Evolutionary conservation across 73 alveolate genomes (phyloP), one percentile per base, ranked within the genome.

Genomic region (Halteria grandinella): DNA sequence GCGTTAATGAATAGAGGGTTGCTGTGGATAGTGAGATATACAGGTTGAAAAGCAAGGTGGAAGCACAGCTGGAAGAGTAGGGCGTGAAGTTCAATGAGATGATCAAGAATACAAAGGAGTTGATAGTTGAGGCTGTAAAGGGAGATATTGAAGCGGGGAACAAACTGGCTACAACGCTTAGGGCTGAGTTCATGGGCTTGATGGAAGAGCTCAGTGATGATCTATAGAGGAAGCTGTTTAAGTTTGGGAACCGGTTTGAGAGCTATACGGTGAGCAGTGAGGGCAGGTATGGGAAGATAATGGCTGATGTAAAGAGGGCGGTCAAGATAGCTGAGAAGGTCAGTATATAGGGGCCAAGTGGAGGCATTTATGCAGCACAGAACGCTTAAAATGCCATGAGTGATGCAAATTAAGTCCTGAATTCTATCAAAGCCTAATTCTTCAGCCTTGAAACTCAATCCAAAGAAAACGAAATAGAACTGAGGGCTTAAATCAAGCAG

Each of bases 121-220:
- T 60, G 7, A 60, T 60, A 21, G 43, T 60, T 8, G 10, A 34
- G n/a, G 77, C 37, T 21, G 77, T 60, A 3, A 12, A 60, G 43
- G 43, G 27, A 23, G 77, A 60, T 60, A 60, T 60, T 36, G 77
- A 60, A 21, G 77, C 77, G 8, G 77, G 77, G 24, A 4, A 60
- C 21, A 34, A 31, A 17, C 37, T 40, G 27, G 43, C 43, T 21
- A 12, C 20, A 59, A 43, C 37, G 6, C 29, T 60, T 11, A 33
- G 77, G 43, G 55, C 37, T 14, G 77, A 60, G 17, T 27, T 60
- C 3, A 60, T 59, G 10, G 29, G 36, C 15, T 11, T 60, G 29
- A 7, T 60, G 4, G 77, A 60, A 40, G 4, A 32, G 21, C 34
- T 60, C 10, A 29, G 37, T 10, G 6, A 60, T 40, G 77, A 60